These are phyloP conservation scores for Microsporum audouinii DNA, from an alignment of 2,329 filamentous ascomycete genomes.

Conservation along the genomic window DNA sequence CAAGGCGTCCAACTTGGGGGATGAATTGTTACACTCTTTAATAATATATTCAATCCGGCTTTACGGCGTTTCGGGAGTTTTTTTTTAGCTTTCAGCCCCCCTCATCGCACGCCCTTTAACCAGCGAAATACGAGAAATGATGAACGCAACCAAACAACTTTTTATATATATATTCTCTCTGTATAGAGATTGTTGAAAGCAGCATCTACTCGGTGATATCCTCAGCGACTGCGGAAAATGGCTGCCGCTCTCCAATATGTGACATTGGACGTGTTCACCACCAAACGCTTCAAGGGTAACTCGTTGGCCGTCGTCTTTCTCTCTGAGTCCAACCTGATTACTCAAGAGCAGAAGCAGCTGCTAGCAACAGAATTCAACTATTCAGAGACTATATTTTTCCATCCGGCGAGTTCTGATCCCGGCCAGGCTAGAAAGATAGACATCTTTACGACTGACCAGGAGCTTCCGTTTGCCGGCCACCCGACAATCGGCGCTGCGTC, in stretches of 20 bases:
- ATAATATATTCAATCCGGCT: background rate
- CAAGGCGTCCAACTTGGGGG: background rate
- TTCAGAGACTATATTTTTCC: conserved; percentile 53
- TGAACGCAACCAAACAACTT: background rate
- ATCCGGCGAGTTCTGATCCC: conserved; percentile 40
- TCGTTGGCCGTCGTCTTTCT: conserved; percentile 50
- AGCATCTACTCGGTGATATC: background rate
- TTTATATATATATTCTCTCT: background rate
- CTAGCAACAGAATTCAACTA: conserved; percentile 54
- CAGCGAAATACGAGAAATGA: background rate
- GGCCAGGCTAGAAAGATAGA: conserved; percentile 39
- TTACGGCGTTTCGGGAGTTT: background rate
- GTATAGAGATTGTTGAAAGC: background rate
- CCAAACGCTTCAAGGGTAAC: conserved; percentile 41
- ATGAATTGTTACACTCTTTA: background rate
- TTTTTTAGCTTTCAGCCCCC: background rate
- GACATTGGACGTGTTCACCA: conserved; percentile 36
- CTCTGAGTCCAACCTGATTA: conserved; percentile 31
- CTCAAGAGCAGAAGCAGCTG: conserved; percentile 45
- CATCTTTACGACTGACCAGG: conserved; percentile 46
- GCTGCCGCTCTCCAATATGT: conserved; percentile 23
- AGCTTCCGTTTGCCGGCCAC: conserved; percentile 54
- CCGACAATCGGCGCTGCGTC: conserved; percentile 47
- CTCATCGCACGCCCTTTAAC: background rate
- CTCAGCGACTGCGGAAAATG: conserved; percentile 13